These are phyloP conservation scores for Lichtheimia ornata DNA, from an alignment of 371 early-diverging fungal species.

Conservation along the genomic window DNA sequence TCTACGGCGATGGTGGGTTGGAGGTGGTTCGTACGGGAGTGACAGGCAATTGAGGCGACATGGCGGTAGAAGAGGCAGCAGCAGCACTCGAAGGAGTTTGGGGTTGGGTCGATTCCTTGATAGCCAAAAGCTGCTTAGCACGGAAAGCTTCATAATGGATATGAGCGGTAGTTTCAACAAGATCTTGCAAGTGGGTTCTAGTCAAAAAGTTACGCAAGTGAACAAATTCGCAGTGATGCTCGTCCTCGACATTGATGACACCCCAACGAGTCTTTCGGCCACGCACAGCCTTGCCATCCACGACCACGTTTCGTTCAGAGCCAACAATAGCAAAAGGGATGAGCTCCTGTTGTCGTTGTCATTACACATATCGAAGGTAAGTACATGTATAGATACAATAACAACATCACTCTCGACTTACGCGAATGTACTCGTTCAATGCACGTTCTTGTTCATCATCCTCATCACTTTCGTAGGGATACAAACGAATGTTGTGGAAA, in stretches of 20 bases:
- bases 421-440: slow-evolving; percentile 71
- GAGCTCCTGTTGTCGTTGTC: slow-evolving; percentile 48
- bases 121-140: slow-evolving; percentile 77
- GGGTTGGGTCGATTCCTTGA: slow-evolving; percentile 64
- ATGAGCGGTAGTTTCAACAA: slow-evolving; percentile 81
- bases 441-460: slow-evolving; percentile 79
- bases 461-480: slow-evolving; percentile 83
- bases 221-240: slow-evolving; percentile 73
- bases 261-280: slow-evolving; percentile 73
- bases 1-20: slow-evolving; percentile 16
- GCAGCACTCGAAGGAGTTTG: slow-evolving; percentile 13
- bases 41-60: slow-evolving; percentile 6
- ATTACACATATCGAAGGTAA: neutral
- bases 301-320: slow-evolving; percentile 78
- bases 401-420: slow-evolving; percentile 10
- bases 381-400: neutral
- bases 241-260: slow-evolving; percentile 70
- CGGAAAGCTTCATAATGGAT: slow-evolving; percentile 90
- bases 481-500: slow-evolving; percentile 85
- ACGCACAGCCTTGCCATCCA: slow-evolving; percentile 78
- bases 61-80: slow-evolving; percentile 8
- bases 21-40: slow-evolving; percentile 19
- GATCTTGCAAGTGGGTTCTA: slow-evolving; percentile 78
- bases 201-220: slow-evolving; percentile 85
- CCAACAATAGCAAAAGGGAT: slow-evolving; percentile 87